Evolutionary conservation across 352 stramenopile species (phyloP), one percentile per base, ranked within the genome.

Genomic region (Plasmopara viticola): DNA sequence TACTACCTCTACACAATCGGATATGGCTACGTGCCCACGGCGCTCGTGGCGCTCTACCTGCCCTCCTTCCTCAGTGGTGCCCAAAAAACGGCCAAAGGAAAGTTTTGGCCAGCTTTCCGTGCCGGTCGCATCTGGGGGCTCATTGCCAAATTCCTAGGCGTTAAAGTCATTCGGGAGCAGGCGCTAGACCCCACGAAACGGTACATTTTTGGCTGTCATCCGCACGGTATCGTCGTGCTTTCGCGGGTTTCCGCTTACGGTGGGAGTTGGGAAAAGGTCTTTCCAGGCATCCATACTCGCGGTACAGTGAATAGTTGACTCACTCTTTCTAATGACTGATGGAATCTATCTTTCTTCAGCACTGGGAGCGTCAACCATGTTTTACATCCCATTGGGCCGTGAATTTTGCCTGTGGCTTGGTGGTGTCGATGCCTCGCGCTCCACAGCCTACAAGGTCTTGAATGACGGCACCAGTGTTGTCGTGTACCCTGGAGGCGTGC

Each of bases 171-270:
- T 39, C 76, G 79, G 5, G 76, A 90, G 61, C 50, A 79, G 41
- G 65, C 66, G 39, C 64, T 90, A 28, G 79, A 90, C 49, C 56
- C 58, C 31, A 67, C 35, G 35, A 84, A 87, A 64, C 82, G 80
- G 57, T 87, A 84, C 62, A 68, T 90, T 35, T 90, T 90, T 48
- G 77, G 70, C 41, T 87, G 72, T 53, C 77, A 90, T 48, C 79
- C 79, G 17, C 79, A 90, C 49, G 79, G 76, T 25, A 87, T 90
- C 61, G 78, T 90, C 42, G 67, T 90, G 12, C 53, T 90, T 18
- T 90, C 79, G 31, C 76, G 79, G n/a, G 53, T 90, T 33, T 68
- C 79, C 7, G 77, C 64, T 13, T 84, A 86, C 42, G 79, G 58
- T 13, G 73, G 79, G 43, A 83, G 70, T 53, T 90, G 78, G 76